Base-by-base conservation (phyloP, 208 protist genomes). In the Trypanosoma lewisi region DNA sequence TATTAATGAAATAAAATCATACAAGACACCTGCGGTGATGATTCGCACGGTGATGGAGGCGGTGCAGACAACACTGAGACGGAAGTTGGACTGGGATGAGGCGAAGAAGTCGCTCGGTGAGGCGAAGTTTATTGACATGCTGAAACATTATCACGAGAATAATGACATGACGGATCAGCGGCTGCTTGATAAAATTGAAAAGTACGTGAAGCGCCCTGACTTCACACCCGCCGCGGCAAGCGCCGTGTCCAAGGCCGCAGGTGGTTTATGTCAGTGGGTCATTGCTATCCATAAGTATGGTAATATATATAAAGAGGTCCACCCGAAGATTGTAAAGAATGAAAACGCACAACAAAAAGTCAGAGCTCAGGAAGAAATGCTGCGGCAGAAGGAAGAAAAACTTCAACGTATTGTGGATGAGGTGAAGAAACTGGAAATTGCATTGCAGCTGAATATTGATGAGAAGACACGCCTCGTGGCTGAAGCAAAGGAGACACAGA, bases 1-100 rank as follows among this genome's bases (percentile, higher is more conserved):
- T 66, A 97, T 99, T 70, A 95, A 97, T 64, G 98, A 99, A 80
- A 85, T 99, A 34, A 97, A 97, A 80, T 94, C 89, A 42, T 99
- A 99, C 80, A 94, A 92, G 53, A 98, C 95, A 23, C 97, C 97
- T 14, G 95, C 97, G 17, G 73, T 71, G 42, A 86, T 95, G 80
- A 97, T 99, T 48, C 75, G 92, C n/a, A 95, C 87, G 23, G 96
- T 98, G 63, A 96, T 99, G 87, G 85, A 95, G 62, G 97, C 96
- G 8, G 93, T 99, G 33, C 98, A 99, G 87, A 96, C 93, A 25
- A 82, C 98, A 12, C 73, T 99, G 14, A 77, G 93, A 28, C 92
- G 96, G 49, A 87, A 87, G 56, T 70, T 97, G 0, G 83, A 92
- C 72, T 99, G 96, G 97, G 93, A 96, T 41, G 94, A 97, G 75